Evolutionary conservation across 2,329 filamentous ascomycete genomes (phyloP), one percentile per base, ranked within the genome.

Genomic region (Fusarium annulatum): DNA sequence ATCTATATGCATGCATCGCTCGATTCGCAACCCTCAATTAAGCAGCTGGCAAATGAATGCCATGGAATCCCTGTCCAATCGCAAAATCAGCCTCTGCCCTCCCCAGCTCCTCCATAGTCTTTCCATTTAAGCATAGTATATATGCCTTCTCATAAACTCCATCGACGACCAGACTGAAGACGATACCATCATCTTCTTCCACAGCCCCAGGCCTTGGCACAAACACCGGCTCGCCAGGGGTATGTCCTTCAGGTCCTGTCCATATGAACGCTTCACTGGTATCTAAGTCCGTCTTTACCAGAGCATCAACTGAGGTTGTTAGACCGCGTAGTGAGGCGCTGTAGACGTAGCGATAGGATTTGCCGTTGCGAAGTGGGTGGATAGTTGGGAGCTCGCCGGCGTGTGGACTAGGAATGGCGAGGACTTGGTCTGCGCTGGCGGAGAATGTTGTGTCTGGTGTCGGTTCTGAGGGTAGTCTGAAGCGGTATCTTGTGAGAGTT

Each of bases 151-250:
- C 84, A 10, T 81, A 82, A n/a, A 80, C 77, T 0, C 91, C 90
- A 77, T 94, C 89, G 4, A 94, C 84, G 8, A 94, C 88, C 2
- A 94, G 86, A 52, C 84, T 89, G 64, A 93, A 77, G 26, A 93
- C 63, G 2, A 90, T 86, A 0, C 91, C 91, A 61, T 90, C 89
- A 73, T 94, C 92, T 77, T 93, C 91, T 0, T 83, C 85, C 8
- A 71, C 75, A 0, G 84, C 80, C 10, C 77, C 81, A 8, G 84
- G 82, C 12, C 81, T 77, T 2, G 87, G 82, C 3, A 94, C 85
- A 69, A 94, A 94, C 38, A 94, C 89, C 1, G 91, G 85, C 80
- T 94, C 92, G 4, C 92, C 89, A 0, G 92, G 92, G 1, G 90
- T 91, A 75, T 94, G 91, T 0, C 87, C 90, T 3, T 82, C 79